phyloP scores from a whole-genome alignment of 305 asterid species.

The Ajuga reptans region DNA sequence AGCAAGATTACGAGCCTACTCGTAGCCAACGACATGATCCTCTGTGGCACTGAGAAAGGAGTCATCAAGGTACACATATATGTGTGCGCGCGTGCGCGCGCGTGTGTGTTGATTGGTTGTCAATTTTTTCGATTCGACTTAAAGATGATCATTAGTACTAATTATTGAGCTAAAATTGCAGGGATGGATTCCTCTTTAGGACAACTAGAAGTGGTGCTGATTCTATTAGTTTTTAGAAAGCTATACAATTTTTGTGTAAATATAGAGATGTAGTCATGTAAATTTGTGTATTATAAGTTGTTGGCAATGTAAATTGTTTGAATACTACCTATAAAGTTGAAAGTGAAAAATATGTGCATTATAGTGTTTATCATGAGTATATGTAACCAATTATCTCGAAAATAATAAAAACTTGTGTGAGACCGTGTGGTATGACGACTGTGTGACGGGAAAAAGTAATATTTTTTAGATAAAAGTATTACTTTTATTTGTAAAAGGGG shows the following conservation, averaged over 20 bases:
- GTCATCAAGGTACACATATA: constrained; percentile 58
- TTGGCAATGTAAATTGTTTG: constrained; percentile 22
- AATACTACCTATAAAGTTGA: not conserved
- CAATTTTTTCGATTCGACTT: not conserved
- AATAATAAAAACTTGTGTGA: no score
- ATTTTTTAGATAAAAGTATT: no score
- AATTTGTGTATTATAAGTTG: constrained; percentile 19
- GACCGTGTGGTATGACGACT: no score
- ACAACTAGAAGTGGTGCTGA: constrained; percentile 16
- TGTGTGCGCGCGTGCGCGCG: not conserved
- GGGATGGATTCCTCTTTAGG: constrained; percentile 94
- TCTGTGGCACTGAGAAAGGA: constrained; percentile 92
- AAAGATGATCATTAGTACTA: not conserved
- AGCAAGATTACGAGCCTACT: constrained; percentile 85
- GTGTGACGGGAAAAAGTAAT: no score
- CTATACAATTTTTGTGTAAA: constrained; percentile 22
- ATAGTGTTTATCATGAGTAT: not conserved
- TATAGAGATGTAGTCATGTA: constrained; percentile 18
- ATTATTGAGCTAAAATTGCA: constrained; percentile 27
- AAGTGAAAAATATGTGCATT: not conserved
- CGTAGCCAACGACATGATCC: constrained; percentile 80
- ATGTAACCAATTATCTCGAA: no score
- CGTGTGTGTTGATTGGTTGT: no score
- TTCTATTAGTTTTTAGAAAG: constrained; percentile 7
- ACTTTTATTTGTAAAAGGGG: no score